These are phyloP conservation scores for Gossypium sturtianum DNA, from an alignment of 345 rosid genomes.

Conservation along the genomic window DNA sequence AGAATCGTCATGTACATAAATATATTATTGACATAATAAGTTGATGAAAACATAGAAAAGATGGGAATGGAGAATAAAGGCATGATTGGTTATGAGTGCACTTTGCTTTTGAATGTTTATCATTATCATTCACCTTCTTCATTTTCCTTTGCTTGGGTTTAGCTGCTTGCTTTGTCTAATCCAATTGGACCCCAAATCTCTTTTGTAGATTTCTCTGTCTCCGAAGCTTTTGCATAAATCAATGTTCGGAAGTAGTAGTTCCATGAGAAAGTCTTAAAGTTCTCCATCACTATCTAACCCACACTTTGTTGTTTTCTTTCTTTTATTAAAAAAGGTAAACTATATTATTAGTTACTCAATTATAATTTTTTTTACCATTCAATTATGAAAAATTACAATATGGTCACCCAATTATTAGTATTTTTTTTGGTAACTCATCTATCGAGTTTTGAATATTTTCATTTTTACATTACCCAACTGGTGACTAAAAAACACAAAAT, in stretches of 20 bases:
- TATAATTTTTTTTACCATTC: too few relatives aligned
- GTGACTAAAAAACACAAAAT: too few relatives aligned
- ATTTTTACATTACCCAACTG: too few relatives aligned
- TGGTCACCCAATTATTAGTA: fast-evolving
- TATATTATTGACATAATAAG: neutral
- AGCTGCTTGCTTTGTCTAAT: conserved; percentile 27
- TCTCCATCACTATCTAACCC: neutral
- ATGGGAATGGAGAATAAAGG: neutral
- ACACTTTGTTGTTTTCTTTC: neutral
- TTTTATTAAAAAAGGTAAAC: too few relatives aligned
- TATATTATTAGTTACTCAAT: too few relatives aligned
- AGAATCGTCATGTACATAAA: neutral
- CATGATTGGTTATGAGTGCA: neutral
- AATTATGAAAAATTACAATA: too few relatives aligned
- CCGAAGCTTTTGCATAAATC: neutral
- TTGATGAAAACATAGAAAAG: conserved; percentile 10
- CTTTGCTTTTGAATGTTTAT: conserved; percentile 9
- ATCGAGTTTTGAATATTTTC: too few relatives aligned
- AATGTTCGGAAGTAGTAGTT: conserved; percentile 8
- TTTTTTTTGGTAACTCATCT: too few relatives aligned
- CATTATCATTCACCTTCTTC: neutral
- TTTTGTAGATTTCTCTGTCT: conserved; percentile 21
- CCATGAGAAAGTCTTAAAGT: neutral
- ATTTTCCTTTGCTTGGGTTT: neutral
- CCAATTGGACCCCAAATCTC: conserved; percentile 4